Evolutionary conservation across 2,329 filamentous ascomycete genomes (phyloP).

Genomic region (Aureobasidium pullulans): DNA sequence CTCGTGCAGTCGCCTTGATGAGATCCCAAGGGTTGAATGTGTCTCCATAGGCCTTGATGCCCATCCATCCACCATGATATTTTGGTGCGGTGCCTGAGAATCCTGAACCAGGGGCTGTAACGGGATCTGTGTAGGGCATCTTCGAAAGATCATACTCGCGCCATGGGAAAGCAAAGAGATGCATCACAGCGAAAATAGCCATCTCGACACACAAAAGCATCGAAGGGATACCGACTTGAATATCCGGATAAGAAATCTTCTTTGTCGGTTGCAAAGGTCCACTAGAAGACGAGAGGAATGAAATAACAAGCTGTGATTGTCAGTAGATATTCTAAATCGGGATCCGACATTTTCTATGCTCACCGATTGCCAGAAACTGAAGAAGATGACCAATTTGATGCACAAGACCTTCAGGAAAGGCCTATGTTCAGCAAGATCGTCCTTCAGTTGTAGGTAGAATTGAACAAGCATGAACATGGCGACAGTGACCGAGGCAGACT

Average conservation of each 20-base stretch:
- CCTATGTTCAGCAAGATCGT: constrained; percentile 58
- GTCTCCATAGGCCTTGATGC: constrained; percentile 58
- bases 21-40: constrained; percentile 79
- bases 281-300: constrained; percentile 52
- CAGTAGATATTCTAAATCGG: not conserved
- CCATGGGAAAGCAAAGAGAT: constrained; percentile 78
- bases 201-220: constrained; percentile 77
- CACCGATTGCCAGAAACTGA: constrained; percentile 77
- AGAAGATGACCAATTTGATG: constrained; percentile 86
- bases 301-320: constrained; percentile 45
- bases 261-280: constrained; percentile 57
- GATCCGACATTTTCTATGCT: constrained; percentile 15
- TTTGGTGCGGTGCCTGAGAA: constrained; percentile 19
- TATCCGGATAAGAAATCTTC: constrained; percentile 62
- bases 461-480: constrained; percentile 88
- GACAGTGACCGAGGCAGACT: constrained; percentile 64
- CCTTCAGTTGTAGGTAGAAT: constrained; percentile 71
- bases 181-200: constrained; percentile 69
- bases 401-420: constrained; percentile 76
- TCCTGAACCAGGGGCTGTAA: constrained; percentile 20
- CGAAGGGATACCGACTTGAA: constrained; percentile 73
- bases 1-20: constrained; percentile 68
- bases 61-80: constrained; percentile 59
- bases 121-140: constrained; percentile 21
- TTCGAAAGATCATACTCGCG: constrained; percentile 51